These are phyloP conservation scores for Chaetomium tenue DNA, from an alignment of 495 filamentous ascomycete species.

Conservation along the genomic window DNA sequence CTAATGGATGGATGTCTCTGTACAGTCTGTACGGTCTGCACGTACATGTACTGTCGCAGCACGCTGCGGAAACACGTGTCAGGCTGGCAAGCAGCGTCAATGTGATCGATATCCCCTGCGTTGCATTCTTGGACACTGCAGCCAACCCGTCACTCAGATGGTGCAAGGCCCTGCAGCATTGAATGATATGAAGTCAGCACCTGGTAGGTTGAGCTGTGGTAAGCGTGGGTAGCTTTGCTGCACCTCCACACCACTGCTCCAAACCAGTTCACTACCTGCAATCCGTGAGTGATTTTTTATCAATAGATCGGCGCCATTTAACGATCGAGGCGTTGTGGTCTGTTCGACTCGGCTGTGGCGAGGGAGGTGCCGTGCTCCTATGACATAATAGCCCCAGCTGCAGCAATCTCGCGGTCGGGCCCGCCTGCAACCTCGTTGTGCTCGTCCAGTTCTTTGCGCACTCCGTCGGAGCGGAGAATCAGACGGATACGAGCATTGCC, in stretches of 20 bases:
- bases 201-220: not conserved
- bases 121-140: conserved; percentile 15
- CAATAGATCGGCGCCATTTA: not conserved
- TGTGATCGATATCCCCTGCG: conserved; percentile 5
- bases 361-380: conserved; percentile 1
- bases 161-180: conserved; percentile 1
- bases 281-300: not conserved
- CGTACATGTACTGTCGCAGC: conserved; percentile 3
- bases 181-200: not conserved
- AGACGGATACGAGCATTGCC: conserved; percentile 13
- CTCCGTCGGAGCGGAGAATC: not conserved
- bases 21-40: too few relatives aligned
- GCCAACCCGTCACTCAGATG: conserved; percentile 7
- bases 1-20: not conserved
- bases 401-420: conserved; percentile 7
- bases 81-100: conserved; percentile 28
- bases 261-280: too few relatives aligned
- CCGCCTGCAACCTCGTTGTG: not conserved
- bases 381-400: conserved; percentile 21
- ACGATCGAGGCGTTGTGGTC: conserved; percentile 8
- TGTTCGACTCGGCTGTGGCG: not conserved
- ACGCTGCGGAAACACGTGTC: conserved; percentile 34
- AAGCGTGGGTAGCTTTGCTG: not conserved
- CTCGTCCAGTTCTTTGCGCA: not conserved
- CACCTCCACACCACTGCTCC: not conserved